Evolutionary conservation across 2,329 filamentous ascomycete species (phyloP), one percentile per base, ranked within the genome.

Genomic region (Claviceps quebecensis): DNA sequence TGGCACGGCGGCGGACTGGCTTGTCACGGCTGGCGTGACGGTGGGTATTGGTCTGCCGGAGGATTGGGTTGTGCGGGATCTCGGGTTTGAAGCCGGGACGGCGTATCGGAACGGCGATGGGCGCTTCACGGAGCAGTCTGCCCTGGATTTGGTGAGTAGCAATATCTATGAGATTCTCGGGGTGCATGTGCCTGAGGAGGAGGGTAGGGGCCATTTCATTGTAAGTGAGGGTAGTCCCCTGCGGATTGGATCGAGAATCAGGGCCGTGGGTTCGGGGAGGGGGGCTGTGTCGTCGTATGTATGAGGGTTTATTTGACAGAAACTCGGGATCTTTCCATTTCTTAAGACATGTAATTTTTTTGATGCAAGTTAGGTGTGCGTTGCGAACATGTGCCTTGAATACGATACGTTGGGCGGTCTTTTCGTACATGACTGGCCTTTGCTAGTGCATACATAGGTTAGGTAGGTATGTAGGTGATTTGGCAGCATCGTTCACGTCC

Each of bases 141-240:
- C 81, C 0, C 56, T 84, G 48, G 75, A 71, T 36, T 64, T 85
- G 39, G 72, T 83, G 1, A 75, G 76, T 23, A 63, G 58, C 13
- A 83, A 81, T 55, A 65, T 84, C 3, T 77, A 77, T 58, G 70
- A 73, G 55, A 72, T 84, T 11, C 63, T 85, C 13, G 80, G 79
- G 0, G 56, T 77, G 1, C 57, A 70, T 41, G 59, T 62, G 51
- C 53, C 61, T 6, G 54, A 63, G 39, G 55, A 53, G 36, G 56
- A 59, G 49, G 54, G 55, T 2, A 58, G 53, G 45, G 57, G 68
- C 0, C 74, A 84, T 55, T 85, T 83, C 65, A 70, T 83, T 3
- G 69, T 85, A 5, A 80, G 72, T 49, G 81, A 85, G 60, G 80
- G 80, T 0, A 80, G 70, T 56, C 82, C 82, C 19, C 59, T 86